These are phyloP conservation scores for Dactylellina cionopaga DNA, from an alignment of 2,329 filamentous ascomycete species.

Conservation along the genomic window DNA sequence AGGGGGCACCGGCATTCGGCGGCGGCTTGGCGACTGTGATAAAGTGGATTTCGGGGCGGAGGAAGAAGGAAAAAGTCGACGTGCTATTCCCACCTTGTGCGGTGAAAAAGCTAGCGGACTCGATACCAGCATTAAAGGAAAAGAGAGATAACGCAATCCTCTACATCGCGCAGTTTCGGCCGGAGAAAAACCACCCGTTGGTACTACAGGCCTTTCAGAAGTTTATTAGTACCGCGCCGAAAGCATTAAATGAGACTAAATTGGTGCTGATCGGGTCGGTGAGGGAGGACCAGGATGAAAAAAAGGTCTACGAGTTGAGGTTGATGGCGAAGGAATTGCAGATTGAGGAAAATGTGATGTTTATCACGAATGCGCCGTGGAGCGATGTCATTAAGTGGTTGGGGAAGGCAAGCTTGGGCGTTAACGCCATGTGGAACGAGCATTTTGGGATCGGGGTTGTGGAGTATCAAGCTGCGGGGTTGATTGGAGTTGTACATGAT, in stretches of 20 bases:
- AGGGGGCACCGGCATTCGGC: constrained; percentile 2
- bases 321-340: constrained; percentile 85
- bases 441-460: constrained; percentile 99
- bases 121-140: constrained; percentile 65
- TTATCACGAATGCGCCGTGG: constrained; percentile 91
- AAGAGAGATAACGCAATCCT: constrained; percentile 77
- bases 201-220: constrained; percentile 85
- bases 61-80: constrained; percentile 62
- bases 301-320: constrained; percentile 85
- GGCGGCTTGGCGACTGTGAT: constrained; percentile 1
- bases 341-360: constrained; percentile 84
- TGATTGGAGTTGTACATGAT: constrained; percentile 92
- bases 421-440: constrained; percentile 99
- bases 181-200: constrained; percentile 93
- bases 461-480: constrained; percentile 93
- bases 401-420: constrained; percentile 79
- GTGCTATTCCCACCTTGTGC: constrained; percentile 91
- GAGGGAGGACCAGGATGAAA: constrained; percentile 82
- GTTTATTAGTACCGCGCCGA: constrained; percentile 67
- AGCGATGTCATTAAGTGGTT: constrained; percentile 84
- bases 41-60: constrained; percentile 56
- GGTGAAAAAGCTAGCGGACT: constrained; percentile 80
- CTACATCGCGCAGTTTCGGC: constrained; percentile 96
- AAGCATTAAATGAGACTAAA: constrained; percentile 64
- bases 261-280: constrained; percentile 91